Percentiles rank a stretch among this genome's conserved stretches.
phyloP scores from a whole-genome alignment of 805 yeast genomes.

The Babjeviella inositovora region DNA sequence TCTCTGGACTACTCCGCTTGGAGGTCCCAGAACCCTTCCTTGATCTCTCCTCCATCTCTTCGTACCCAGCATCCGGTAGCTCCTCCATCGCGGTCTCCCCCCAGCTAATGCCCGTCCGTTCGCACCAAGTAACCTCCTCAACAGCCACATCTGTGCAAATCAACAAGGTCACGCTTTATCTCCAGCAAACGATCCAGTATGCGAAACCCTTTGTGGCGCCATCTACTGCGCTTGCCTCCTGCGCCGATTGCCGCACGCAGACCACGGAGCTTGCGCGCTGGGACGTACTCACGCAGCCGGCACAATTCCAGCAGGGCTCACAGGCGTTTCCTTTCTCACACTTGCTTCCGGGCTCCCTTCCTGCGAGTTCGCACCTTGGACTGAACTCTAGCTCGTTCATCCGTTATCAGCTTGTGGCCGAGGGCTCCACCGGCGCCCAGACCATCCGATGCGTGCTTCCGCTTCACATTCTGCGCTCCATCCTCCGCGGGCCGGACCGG shows the following conservation, averaged over 20 bases:
- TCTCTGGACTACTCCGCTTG: slow-evolving; percentile 64
- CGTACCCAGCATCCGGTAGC: slow-evolving; percentile 4
- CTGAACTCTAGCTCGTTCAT: slow-evolving; percentile 31
- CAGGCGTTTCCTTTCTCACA: slow-evolving; percentile 83
- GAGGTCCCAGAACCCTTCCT: too few relatives aligned
- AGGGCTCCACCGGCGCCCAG: slow-evolving; percentile 23
- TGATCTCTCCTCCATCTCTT: not conserved
- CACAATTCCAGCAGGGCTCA: slow-evolving; percentile 41
- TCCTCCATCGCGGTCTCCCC: slow-evolving; percentile 3
- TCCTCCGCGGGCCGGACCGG: slow-evolving; percentile 68
- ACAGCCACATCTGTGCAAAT: slow-evolving; percentile 19
- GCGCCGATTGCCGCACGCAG: slow-evolving; percentile 40
- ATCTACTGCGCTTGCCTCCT: slow-evolving; percentile 26
- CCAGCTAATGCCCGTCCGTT: not conserved
- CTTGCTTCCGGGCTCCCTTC: slow-evolving; percentile 73
- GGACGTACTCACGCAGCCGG: slow-evolving; percentile 57
- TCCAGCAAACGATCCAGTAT: slow-evolving; percentile 58
- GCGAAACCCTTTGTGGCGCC: slow-evolving; percentile 53
- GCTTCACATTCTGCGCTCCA: slow-evolving; percentile 58
- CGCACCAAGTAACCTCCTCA: not conserved
- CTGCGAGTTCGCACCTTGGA: slow-evolving; percentile 65
- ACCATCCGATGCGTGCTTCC: slow-evolving; percentile 37
- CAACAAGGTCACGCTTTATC: slow-evolving; percentile 39
- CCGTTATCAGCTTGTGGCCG: slow-evolving; percentile 65
- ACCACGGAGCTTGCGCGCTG: slow-evolving; percentile 63